phyloP scores from a whole-genome alignment of 352 stramenopile species.

The Plasmopara muralis region DNA sequence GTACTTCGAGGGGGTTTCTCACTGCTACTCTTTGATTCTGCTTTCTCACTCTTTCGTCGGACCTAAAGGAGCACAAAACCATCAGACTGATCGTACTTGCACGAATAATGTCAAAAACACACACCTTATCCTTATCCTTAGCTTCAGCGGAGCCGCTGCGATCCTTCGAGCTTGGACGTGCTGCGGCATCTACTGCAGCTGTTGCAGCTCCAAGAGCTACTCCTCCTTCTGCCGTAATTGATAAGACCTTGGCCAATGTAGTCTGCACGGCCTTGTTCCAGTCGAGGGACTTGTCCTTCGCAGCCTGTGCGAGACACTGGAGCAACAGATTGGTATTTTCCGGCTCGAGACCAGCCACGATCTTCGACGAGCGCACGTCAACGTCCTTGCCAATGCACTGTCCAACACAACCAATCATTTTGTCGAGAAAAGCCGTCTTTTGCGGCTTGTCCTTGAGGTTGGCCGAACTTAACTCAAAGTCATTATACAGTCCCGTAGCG shows the following conservation, averaged over 20 bases:
- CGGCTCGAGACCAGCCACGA: constrained; percentile 76
- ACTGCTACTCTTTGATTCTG: constrained; percentile 21
- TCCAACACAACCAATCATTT: constrained; percentile 79
- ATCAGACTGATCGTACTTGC: neutral
- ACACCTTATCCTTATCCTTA: constrained; percentile 47
- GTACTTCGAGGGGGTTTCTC: constrained; percentile 21
- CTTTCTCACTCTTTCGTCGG: constrained; percentile 25
- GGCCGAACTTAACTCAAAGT: constrained; percentile 63
- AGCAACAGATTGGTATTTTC: constrained; percentile 84
- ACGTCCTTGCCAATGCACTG: constrained; percentile 54
- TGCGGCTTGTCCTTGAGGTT: constrained; percentile 86
- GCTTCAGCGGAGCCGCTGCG: constrained; percentile 40
- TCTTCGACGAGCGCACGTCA: constrained; percentile 76
- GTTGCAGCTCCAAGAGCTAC: constrained; percentile 11
- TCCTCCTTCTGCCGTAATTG: constrained; percentile 45
- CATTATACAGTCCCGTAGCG: constrained; percentile 73
- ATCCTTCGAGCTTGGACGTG: constrained; percentile 41
- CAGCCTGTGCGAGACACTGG: constrained; percentile 52
- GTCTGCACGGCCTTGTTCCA: constrained; percentile 60
- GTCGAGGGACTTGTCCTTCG: constrained; percentile 53
- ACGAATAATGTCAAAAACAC: neutral
- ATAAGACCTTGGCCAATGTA: constrained; percentile 58
- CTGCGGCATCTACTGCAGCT: constrained; percentile 15
- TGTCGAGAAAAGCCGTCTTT: constrained; percentile 81
- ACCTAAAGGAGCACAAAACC: constrained; percentile 7